phyloP scores from a whole-genome alignment of 2,329 filamentous ascomycete species.

The Cadophora luteo-olivacea region DNA sequence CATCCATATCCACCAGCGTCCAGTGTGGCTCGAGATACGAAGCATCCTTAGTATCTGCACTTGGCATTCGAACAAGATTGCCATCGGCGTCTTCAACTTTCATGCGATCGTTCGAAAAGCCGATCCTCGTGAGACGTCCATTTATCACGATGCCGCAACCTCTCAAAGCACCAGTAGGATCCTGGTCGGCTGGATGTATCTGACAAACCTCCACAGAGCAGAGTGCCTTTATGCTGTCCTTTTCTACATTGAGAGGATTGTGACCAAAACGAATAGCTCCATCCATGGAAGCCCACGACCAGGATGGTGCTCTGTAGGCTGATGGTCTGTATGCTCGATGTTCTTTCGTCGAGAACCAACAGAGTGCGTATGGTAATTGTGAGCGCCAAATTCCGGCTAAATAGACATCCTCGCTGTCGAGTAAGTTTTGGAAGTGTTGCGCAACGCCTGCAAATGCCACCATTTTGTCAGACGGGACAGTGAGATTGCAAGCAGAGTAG shows the following conservation, averaged over 20 bases:
- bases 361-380: neutral
- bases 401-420: neutral
- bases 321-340: neutral
- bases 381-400: neutral
- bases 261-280: neutral
- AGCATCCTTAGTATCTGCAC: neutral
- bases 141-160: neutral
- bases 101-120: neutral
- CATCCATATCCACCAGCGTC: neutral
- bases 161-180: neutral
- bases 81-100: neutral
- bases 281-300: constrained; percentile 18
- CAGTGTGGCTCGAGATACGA: neutral
- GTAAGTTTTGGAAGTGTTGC: neutral
- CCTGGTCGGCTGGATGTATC: neutral
- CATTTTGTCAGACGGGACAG: constrained; percentile 17
- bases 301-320: constrained; percentile 17
- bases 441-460: constrained; percentile 18
- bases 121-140: neutral
- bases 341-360: constrained; percentile 10
- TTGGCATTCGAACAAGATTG: neutral
- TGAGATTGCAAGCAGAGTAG: constrained; percentile 14
- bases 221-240: neutral
- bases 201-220: neutral
- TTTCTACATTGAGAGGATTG: neutral